phyloP scores from a whole-genome alignment of 1,284 basidiomycete genomes.

The Tylopilus sp. region DNA sequence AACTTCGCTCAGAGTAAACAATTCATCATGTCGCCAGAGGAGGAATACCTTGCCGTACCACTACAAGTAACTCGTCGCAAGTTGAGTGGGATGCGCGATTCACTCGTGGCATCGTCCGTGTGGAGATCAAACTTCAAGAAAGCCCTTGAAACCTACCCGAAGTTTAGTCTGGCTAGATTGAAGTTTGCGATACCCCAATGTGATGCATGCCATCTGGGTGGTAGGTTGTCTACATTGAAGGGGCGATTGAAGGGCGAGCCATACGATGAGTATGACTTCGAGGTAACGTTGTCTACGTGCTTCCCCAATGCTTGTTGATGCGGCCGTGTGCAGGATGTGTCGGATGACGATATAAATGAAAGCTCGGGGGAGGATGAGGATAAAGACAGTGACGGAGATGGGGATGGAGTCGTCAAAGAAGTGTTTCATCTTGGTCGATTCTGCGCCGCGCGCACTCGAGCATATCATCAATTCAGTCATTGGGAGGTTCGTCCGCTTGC shows the following conservation, averaged over 20 bases:
- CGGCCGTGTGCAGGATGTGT: constrained; percentile 9
- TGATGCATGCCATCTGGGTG: constrained; percentile 75
- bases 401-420: constrained; percentile 25
- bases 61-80: constrained; percentile 61
- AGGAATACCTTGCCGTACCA: constrained; percentile 71
- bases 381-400: constrained; percentile 30
- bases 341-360: constrained; percentile 20
- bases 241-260: constrained; percentile 56
- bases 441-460: constrained; percentile 64
- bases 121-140: constrained; percentile 72
- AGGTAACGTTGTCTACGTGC: constrained; percentile 34
- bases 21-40: constrained; percentile 37
- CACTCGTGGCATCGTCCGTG: constrained; percentile 71
- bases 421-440: constrained; percentile 64
- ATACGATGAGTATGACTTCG: constrained; percentile 59
- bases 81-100: constrained; percentile 62
- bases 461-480: constrained; percentile 75
- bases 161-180: constrained; percentile 50
- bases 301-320: constrained; percentile 5
- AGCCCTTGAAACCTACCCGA: constrained; percentile 61
- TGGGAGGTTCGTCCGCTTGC: constrained; percentile 66
- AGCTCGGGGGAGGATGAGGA: constrained; percentile 18
- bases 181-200: constrained; percentile 61
- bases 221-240: constrained; percentile 57
- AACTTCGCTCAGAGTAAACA: not conserved